Base-by-base conservation (phyloP, 371 early-diverging fungal genomes). In the Mucor plumbeus region DNA sequence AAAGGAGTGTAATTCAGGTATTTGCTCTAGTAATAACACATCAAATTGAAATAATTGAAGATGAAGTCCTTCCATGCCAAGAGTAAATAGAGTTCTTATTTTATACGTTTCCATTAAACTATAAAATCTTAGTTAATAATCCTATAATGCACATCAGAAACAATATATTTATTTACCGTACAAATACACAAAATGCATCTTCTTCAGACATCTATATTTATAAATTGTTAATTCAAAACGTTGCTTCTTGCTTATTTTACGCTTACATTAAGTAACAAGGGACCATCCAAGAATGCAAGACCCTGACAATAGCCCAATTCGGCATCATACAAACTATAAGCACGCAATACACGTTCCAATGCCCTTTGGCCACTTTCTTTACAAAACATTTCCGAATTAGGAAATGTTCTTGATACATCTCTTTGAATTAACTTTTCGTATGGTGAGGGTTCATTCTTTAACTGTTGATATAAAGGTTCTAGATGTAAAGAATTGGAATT, bases 281-380 rank as follows among this genome's bases (percentile, higher is more conserved):
- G 93, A 7, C 95, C 98, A 1, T 92, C 96, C 39, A 98, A 76
- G 74, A 97, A 97, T 14, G 95, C 91, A 17, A 98, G 81, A 26
- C 98, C 98, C 84, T 98, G 98, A 79, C 98, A 98, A 76, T 98
- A 95, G 4, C 99, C 99, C 17, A 97, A 92, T 63, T 94, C 90
- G 0, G 89, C 71, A 81, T 98, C 97, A 65, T 95, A 97, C 39
- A 95, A 71, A 50, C 93, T 90, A 67, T 97, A 98, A 5, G 97
- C 96, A 67, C 93, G 93, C 63, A 97, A 80, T 15, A 98, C 88
- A 62, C 91, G 88, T 72, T 88, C 90, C 71, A 98, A 72, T 11
- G 86, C 79, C 1, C 97, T 97, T 38, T 87, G 83, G 19, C 95
- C 97, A 33, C 88, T 90, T 69, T 88, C 89, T 62, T 92, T 84